Evolutionary conservation across 2,329 filamentous ascomycete genomes (phyloP).

Genomic region (Ophiostoma himal-ulmi): DNA sequence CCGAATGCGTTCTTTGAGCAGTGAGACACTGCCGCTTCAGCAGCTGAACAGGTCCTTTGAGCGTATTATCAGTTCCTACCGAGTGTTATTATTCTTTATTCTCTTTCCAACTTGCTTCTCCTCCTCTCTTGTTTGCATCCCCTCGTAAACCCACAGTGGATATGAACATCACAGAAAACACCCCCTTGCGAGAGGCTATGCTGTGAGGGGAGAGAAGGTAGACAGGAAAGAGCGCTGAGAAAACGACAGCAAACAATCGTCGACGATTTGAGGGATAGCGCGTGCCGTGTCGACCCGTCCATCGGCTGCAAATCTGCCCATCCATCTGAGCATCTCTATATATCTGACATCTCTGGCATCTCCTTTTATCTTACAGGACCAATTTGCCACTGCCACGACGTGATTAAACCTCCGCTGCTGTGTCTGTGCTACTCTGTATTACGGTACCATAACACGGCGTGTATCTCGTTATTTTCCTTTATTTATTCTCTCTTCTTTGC

Average conservation of each 20-base stretch:
- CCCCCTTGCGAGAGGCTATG: conserved; percentile 14
- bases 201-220: neutral
- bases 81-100: neutral
- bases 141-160: conserved; percentile 11
- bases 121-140: neutral
- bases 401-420: conserved; percentile 12
- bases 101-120: neutral
- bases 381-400: neutral
- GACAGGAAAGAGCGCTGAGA: too few species aligned
- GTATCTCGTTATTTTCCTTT: neutral
- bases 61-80: too few species aligned
- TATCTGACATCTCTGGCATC: neutral
- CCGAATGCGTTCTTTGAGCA: too few species aligned
- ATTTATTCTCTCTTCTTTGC: neutral
- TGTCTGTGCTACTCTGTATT: neutral
- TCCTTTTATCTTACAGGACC: too few species aligned
- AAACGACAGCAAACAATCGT: neutral
- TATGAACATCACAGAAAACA: neutral
- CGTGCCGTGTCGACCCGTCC: neutral
- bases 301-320: neutral
- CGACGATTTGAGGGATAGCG: neutral
- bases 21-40: too few species aligned
- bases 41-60: too few species aligned
- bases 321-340: neutral
- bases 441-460: neutral